Evolutionary conservation across 345 rosid species (phyloP).

Genomic region (Brassica napus): Da-Ae NC_063442.1:697001-697500

Average conservation of each 20-base stretch:
- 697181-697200: slow-evolving; percentile 54
- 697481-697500: slow-evolving; percentile 53
- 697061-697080: slow-evolving; percentile 69
- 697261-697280: slow-evolving; percentile 59
- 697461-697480: slow-evolving; percentile 79
- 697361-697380: slow-evolving; percentile 44
- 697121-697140: slow-evolving; percentile 40
- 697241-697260: slow-evolving; percentile 32
- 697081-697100: slow-evolving; percentile 75
- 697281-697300: slow-evolving; percentile 71
- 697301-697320: slow-evolving; percentile 66
- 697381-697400: slow-evolving; percentile 68
- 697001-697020: slow-evolving; percentile 49
- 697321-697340: slow-evolving; percentile 65
- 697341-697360: slow-evolving; percentile 77
- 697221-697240: slow-evolving; percentile 67
- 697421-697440: slow-evolving; percentile 50
- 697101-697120: slow-evolving; percentile 67
- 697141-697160: slow-evolving; percentile 39
- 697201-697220: slow-evolving; percentile 55
- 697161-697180: slow-evolving; percentile 51
- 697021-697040: slow-evolving; percentile 65
- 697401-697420: slow-evolving; percentile 62
- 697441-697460: slow-evolving; percentile 70
- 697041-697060: slow-evolving; percentile 64